These are phyloP conservation scores for Metschnikowia lunata DNA, from an alignment of 805 yeast species.

Conservation along the genomic window DNA sequence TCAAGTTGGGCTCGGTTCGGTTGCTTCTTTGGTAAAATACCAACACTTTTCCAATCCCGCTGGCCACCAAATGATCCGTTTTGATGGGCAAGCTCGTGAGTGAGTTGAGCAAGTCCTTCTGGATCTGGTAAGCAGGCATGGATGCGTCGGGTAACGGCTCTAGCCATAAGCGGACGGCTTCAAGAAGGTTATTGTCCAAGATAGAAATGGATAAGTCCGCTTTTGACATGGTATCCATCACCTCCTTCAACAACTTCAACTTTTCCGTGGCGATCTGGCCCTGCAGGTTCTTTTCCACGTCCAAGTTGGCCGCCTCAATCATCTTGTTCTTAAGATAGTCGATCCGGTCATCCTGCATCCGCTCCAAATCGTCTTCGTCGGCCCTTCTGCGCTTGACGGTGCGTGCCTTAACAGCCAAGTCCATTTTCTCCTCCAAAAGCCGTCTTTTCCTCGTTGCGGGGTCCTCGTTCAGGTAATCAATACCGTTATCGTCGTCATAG, in stretches of 20 bases:
- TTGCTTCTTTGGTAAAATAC: constrained; percentile 89
- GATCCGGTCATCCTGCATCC: constrained; percentile 89
- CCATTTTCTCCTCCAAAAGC: constrained; percentile 76
- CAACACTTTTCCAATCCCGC: constrained; percentile 90
- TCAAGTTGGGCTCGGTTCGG: constrained; percentile 81
- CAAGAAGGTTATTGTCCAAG: constrained; percentile 87
- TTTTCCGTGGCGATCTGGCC: constrained; percentile 73
- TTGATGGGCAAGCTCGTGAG: constrained; percentile 81
- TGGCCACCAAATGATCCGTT: constrained; percentile 90
- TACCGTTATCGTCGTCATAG: constrained; percentile 6
- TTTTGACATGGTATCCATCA: constrained; percentile 68
- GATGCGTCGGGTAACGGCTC: constrained; percentile 98
- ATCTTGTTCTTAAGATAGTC: constrained; percentile 77
- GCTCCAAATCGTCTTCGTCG: constrained; percentile 91
- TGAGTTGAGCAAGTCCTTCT: constrained; percentile 76
- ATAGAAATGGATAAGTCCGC: constrained; percentile 88
- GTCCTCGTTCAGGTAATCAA: constrained; percentile 28
- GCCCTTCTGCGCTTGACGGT: constrained; percentile 60
- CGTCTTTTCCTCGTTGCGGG: constrained; percentile 53
- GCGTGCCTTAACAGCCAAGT: constrained; percentile 63
- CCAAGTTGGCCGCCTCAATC: constrained; percentile 82
- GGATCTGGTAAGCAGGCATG: constrained; percentile 95
- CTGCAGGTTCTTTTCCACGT: constrained; percentile 55
- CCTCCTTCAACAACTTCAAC: constrained; percentile 74
- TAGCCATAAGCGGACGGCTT: constrained; percentile 92